Conservation (phyloP, 306 rosid species). For the Medicago ruthenica region DNA sequence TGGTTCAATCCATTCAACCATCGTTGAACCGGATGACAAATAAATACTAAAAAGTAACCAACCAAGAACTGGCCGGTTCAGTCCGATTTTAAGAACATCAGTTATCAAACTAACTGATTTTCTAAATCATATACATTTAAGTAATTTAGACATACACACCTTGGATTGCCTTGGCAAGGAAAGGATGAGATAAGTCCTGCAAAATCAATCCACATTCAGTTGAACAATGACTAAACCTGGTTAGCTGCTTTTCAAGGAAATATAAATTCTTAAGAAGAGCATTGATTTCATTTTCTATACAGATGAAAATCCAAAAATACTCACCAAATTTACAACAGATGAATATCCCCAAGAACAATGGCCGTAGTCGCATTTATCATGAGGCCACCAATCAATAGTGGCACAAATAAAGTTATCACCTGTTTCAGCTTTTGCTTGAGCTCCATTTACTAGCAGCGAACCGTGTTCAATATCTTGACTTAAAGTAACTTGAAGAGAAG, state of each 20-base stretch:
- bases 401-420: slow-evolving; percentile 86
- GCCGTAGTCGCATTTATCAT: slow-evolving; percentile 82
- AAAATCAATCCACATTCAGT: slow-evolving; percentile 53
- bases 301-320: slow-evolving; percentile 36
- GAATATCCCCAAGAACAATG: slow-evolving; percentile 93
- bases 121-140: neutral
- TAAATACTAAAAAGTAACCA: too few species aligned
- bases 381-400: slow-evolving; percentile 99
- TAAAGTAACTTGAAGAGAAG: slow-evolving; percentile 59
- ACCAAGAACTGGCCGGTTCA: too few species aligned
- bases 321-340: slow-evolving; percentile 78
- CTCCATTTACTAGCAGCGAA: slow-evolving; percentile 69
- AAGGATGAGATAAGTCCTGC: slow-evolving; percentile 90
- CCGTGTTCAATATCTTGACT: slow-evolving; percentile 63
- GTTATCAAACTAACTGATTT: neutral
- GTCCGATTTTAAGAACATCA: neutral
- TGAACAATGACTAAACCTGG: slow-evolving; percentile 31
- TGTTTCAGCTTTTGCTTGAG: slow-evolving; percentile 55
- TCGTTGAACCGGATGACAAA: neutral
- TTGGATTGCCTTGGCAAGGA: slow-evolving; percentile 81
- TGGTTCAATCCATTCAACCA: neutral
- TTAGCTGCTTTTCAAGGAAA: slow-evolving; percentile 17
- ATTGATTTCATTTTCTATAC: slow-evolving; percentile 30
- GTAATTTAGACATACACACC: slow-evolving; percentile 52
- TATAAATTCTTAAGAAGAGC: slow-evolving; percentile 27